Percentiles rank a stretch among this genome's conserved stretches.
Evolutionary conservation across 768 basidiomycete genomes (phyloP).

Genomic region (Mycena galericulata): DNA sequence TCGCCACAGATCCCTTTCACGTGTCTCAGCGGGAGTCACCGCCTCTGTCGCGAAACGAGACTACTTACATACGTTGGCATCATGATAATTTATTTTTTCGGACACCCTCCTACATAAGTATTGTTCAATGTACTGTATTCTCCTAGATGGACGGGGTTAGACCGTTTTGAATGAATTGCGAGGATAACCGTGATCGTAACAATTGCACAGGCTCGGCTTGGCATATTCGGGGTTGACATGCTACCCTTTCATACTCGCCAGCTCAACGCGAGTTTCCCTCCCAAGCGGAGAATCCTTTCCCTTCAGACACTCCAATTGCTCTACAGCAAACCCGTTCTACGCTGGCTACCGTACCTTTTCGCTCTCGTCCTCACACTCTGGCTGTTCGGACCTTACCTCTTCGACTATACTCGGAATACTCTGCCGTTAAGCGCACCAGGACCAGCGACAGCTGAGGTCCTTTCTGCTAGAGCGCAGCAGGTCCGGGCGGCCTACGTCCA

Average conservation of each 20-base stretch:
- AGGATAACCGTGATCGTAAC: too few species aligned
- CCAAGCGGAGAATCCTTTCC: constrained; percentile 20
- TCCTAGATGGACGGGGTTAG: too few species aligned
- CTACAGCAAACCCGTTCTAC: constrained; percentile 30
- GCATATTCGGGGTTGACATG: constrained; percentile 5
- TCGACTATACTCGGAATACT: constrained; percentile 7
- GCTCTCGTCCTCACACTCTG: constrained; percentile 20
- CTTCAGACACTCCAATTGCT: constrained; percentile 24
- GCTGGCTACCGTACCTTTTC: constrained; percentile 31
- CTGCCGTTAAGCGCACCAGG: neutral
- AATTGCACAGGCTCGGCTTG: neutral
- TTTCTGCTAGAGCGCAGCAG: constrained; percentile 20
- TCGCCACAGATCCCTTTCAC: constrained; percentile 35
- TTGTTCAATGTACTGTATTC: too few species aligned
- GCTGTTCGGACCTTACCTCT: constrained; percentile 30
- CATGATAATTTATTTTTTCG: too few species aligned
- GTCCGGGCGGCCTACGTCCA: constrained; percentile 68
- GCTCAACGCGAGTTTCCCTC: constrained; percentile 13
- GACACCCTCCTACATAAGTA: too few species aligned
- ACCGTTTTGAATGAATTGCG: too few species aligned
- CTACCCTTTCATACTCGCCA: constrained; percentile 33
- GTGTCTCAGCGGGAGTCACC: too few species aligned
- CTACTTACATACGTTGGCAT: too few species aligned
- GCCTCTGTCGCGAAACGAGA: too few species aligned
- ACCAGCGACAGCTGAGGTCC: neutral